Base-by-base conservation (phyloP, 306 rosid species). In the Casuarina equisetifolia region DNA sequence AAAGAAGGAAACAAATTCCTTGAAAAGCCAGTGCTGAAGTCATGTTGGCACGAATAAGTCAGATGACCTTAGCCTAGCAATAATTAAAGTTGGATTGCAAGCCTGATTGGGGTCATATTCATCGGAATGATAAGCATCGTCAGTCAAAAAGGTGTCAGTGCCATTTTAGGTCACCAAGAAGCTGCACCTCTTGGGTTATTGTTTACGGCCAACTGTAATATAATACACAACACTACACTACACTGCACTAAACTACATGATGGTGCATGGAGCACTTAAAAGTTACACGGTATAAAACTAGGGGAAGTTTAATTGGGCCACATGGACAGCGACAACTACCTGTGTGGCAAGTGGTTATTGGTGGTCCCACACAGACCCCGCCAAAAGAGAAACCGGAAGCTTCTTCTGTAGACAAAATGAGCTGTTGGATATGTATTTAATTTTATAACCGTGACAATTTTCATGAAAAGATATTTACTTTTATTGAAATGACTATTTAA, bases 41-140 rank as follows among this genome's bases (percentile, higher is more conserved):
- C 84, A 76, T 87, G 91, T 85, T 84, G 87, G 73, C 89, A 79
- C 82, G 85, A 85, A 90, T 79, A 63, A 58, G 68, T 84, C 90
- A 89, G 90, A 82, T 80, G 92, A 89, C 36, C 45, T 73, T 73
- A 62, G 63, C 82, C 62, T 49, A 70, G 86, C 69, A 80, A 86
- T 75, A 75, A 74, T 74, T 44, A 75, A 67, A 68, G 74, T 57
- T 50, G 69, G 54, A 15, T 4, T 79, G 49, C 53, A 81, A 6
- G 76, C 35, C 80, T 74, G 73, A 72, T 59, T 55, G 50, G 70
- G 83, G 63, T 73, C 32, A 25, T 25, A 63, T 9, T 9, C 80
- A 40, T 75, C 16, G 46, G 51, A 72, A 63, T 76, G 64, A 74
- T 59, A n/a, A n/a, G 54, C 13, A 51, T 9, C 49, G 71, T 66